phyloP scores from a whole-genome alignment of 768 basidiomycete species.

The Lentinula sp. region DNA sequence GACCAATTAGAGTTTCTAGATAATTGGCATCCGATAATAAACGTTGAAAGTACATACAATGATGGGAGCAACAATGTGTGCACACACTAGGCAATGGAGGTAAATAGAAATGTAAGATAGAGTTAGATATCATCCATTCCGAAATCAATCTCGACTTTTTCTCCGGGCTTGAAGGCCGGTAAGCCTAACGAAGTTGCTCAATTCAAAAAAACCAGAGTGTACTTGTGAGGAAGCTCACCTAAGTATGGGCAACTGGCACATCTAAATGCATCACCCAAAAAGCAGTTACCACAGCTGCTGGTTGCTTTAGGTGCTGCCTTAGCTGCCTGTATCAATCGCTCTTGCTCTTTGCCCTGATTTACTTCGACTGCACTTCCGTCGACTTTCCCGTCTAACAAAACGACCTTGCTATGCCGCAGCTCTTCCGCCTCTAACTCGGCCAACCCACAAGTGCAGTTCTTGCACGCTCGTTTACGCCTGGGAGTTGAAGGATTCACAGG shows the following conservation, averaged over 20 bases:
- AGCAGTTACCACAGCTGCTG: conserved; percentile 96
- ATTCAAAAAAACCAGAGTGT: neutral
- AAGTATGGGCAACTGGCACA: conserved; percentile 95
- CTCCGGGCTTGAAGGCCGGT: conserved; percentile 96
- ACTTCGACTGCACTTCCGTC: conserved; percentile 56
- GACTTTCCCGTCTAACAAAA: conserved; percentile 61
- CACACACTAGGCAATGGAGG: neutral
- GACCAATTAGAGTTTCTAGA: too few species aligned
- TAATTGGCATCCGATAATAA: too few species aligned
- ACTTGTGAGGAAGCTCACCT: conserved; percentile 47
- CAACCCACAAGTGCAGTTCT: conserved; percentile 94
- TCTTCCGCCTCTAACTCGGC: conserved; percentile 91
- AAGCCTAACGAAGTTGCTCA: conserved; percentile 53
- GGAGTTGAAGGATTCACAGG: conserved; percentile 46
- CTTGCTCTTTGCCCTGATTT: conserved; percentile 48
- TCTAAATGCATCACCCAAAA: conserved; percentile 95
- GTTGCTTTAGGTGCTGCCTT: conserved; percentile 80
- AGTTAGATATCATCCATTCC: conserved; percentile 82
- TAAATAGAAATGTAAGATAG: neutral
- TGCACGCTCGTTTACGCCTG: conserved; percentile 90
- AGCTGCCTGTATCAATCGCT: conserved; percentile 58
- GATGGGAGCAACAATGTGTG: neutral
- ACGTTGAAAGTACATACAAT: neutral
- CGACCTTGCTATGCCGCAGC: conserved; percentile 48
- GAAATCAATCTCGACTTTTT: conserved; percentile 91